Base-by-base conservation (phyloP, 495 filamentous ascomycete species). In the Oleoguttula mirabilis region DNA sequence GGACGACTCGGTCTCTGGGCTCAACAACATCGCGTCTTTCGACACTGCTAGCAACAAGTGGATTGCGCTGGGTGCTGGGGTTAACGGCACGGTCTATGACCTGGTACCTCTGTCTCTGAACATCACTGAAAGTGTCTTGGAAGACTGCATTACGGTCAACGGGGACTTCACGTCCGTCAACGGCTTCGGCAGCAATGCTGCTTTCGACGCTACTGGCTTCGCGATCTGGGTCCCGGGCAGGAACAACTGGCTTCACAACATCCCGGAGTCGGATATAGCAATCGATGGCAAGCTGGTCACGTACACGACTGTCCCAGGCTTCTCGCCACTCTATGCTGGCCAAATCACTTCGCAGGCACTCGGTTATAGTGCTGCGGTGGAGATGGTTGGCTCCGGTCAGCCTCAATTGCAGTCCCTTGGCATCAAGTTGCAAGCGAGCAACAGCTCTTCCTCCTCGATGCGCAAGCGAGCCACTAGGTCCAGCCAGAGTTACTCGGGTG, bases 201-300 rank as follows among this genome's bases (percentile, higher is more conserved):
- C 73, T n/a, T 61, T 76, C 10, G 51, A 70, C 10, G 80, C 77
- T 2, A 56, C 71, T 36, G 84, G 87, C 0, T 88, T 96, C 55
- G 90, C 82, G 21, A 66, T 95, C 19, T 99, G 90, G 90, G 80
- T 96, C n/a, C 85, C 86, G 16, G 90, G 87, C 4, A 71, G 69
- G 36, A 72, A 75, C 30, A 85, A 92, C 55, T 99, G 90, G 90
- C 64, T 96, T 17, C 76, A 84, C 59, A 88, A 86, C 50, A 64
- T 96, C 30, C 64, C 84, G 33, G 58, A 75, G 30, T 62, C 70
- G n/a, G 67, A 75, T 35, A 72, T 81, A 43, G 63, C 71, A 12
- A 72, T 90, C 48, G 61, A 66, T 41, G 90, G 90, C 14, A 57
- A 79, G 30, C 66, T 99, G 25, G 79, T 77, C 3, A 70, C 84